Percentiles rank a stretch among this genome's conserved stretches.
Evolutionary conservation across 371 early-diverging fungal species (phyloP).

Genomic region (Mucor irregularis): DNA sequence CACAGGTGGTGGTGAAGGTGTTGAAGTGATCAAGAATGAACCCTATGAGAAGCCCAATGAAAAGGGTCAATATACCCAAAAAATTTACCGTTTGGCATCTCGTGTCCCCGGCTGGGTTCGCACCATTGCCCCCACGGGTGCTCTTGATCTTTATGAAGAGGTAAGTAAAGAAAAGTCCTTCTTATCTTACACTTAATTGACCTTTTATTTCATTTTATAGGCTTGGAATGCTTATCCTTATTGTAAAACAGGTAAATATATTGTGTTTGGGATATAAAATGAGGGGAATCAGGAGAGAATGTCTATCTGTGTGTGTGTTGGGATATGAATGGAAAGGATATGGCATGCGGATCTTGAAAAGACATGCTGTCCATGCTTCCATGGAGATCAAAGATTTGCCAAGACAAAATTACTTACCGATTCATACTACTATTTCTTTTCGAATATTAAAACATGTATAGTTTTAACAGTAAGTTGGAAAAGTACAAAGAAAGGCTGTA

Average conservation of each 20-base stretch:
- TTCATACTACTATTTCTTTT: no score
- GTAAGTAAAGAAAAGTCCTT: no score
- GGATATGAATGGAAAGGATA: no score
- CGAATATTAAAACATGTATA: neutral
- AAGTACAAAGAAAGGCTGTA: no score
- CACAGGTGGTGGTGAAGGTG: slow-evolving; percentile 75
- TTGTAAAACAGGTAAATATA: slow-evolving; percentile 69
- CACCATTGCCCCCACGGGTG: slow-evolving; percentile 58
- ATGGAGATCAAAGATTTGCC: neutral
- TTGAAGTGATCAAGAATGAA: slow-evolving; percentile 71
- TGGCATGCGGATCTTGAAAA: no score
- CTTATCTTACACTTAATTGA: no score
- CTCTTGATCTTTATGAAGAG: slow-evolving; percentile 68
- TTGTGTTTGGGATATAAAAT: no score
- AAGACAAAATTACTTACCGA: no score
- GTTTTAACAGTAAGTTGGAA: slow-evolving; percentile 19
- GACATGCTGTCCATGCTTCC: neutral
- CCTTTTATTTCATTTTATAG: slow-evolving; percentile 16
- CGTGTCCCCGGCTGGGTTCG: slow-evolving; percentile 58
- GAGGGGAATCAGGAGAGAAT: no score
- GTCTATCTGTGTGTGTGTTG: no score
- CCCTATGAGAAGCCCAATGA: slow-evolving; percentile 62
- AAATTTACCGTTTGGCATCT: slow-evolving; percentile 65
- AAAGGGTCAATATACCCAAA: slow-evolving; percentile 76
- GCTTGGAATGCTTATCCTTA: slow-evolving; percentile 88